Evolutionary conservation across 306 rosid species (phyloP), one percentile per base, ranked within the genome.

Genomic region (Rosa persica): DNA sequence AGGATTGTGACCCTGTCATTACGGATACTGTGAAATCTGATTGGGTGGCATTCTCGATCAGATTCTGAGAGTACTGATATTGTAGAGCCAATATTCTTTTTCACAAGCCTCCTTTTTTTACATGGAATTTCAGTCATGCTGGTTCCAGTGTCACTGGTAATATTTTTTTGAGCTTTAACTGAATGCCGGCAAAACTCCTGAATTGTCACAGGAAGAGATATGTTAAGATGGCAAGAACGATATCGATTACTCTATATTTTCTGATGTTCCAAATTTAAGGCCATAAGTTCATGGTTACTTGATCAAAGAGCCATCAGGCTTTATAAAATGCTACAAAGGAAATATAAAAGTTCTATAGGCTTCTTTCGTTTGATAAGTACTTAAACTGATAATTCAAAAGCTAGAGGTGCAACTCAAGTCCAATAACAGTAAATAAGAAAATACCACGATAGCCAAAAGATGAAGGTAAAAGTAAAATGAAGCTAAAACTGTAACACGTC

Each of bases 151-250:
- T 61, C 55, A 70, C 70, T 71, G 42, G 66, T 58, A 66, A 70
- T 85, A 78, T 83, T 75, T 84, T 89, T 86, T 88, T 86, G 86
- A 38, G 73, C 88, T 79, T 83, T 87, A 76, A 54, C 86, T 55
- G 81, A 69, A 78, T 67, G 81, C 65, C 70, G 80, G 76, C 84
- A 88, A 51, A 88, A 82, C 76, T 78, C 94, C 71, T 67, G 84
- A 51, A 64, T 82, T 93, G 87, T 82, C 65, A 34, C 40, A 9
- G 8, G 52, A 48, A 81, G 61, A 38, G 39, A 46, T 61, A 67
- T 42, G 52, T 75, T 68, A 81, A 8, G 55, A 49, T 72, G 42
- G 52, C 36, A 22, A 66, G n/a, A 10, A 54, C 25, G 15, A 22
- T 57, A 57, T 19, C 15, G 38, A 17, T 25, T 22, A 58, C 19